phyloP scores from a whole-genome alignment of 1,139 yeast genomes.

The Hyphopichia khmerensis region DNA sequence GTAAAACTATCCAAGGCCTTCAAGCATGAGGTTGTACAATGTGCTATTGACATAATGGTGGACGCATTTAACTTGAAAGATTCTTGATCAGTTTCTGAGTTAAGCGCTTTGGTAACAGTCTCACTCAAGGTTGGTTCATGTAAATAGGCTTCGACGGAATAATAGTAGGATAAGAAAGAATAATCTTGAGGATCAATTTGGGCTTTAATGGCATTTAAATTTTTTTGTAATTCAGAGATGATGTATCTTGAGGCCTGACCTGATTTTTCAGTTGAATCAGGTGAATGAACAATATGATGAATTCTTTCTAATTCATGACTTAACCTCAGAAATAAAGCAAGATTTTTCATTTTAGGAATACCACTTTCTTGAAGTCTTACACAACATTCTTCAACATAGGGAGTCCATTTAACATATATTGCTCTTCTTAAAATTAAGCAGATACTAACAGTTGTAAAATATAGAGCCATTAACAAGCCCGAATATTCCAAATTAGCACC shows the following conservation, averaged over 20 bases:
- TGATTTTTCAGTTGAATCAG: slow-evolving; percentile 26
- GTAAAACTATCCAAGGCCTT: slow-evolving; percentile 51
- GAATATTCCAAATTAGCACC: slow-evolving; percentile 37
- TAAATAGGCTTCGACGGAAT: slow-evolving; percentile 71
- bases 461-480: slow-evolving; percentile 47
- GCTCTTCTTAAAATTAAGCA: slow-evolving; percentile 54
- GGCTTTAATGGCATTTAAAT: slow-evolving; percentile 35
- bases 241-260: slow-evolving; percentile 29
- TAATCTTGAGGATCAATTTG: slow-evolving; percentile 40
- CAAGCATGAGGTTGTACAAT: slow-evolving; percentile 57
- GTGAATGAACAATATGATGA: slow-evolving; percentile 48
- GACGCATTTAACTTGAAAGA: slow-evolving; percentile 18
- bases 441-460: slow-evolving; percentile 51
- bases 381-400: slow-evolving; percentile 66
- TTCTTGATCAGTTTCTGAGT: slow-evolving; percentile 12
- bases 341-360: slow-evolving; percentile 27
- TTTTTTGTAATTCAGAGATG: slow-evolving; percentile 41
- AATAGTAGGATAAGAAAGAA: slow-evolving; percentile 49
- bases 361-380: slow-evolving; percentile 38
- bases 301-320: slow-evolving; percentile 64
- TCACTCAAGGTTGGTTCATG: slow-evolving; percentile 58
- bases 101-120: slow-evolving; percentile 9
- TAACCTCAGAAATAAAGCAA: slow-evolving; percentile 62
- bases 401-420: slow-evolving; percentile 56
- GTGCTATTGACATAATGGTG: slow-evolving; percentile 41